phyloP scores from a whole-genome alignment of 345 rosid genomes.

The Sisymbrium altissimum region DNA sequence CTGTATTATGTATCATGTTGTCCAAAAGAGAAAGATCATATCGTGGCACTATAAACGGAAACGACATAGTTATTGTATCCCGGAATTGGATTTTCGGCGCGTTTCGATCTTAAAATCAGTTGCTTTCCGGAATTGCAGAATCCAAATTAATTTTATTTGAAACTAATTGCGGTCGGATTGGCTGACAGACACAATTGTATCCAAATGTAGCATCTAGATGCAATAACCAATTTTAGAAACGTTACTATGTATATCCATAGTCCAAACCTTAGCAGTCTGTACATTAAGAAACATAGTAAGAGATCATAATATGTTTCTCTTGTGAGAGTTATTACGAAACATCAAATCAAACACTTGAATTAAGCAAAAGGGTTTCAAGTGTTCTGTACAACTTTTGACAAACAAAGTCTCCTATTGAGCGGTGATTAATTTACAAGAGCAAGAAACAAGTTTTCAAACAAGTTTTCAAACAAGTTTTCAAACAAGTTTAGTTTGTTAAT shows the following conservation, averaged over 20 bases:
- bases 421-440: slow-evolving; percentile 26
- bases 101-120: not conserved
- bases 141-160: not conserved
- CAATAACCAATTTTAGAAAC: not conserved
- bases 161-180: not conserved
- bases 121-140: not conserved
- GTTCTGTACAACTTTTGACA: slow-evolving; percentile 15
- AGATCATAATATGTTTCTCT: not conserved
- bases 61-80: not conserved
- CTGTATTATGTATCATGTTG: slow-evolving; percentile 2
- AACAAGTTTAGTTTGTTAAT: not conserved
- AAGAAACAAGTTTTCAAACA: not conserved
- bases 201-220: not conserved
- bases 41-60: not conserved
- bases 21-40: not conserved
- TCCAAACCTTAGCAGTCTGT: no score
- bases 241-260: not conserved
- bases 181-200: not conserved
- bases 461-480: not conserved
- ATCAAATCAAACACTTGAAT: slow-evolving; percentile 23
- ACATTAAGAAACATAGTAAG: not conserved
- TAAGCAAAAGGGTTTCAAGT: slow-evolving; percentile 7
- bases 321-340: not conserved
- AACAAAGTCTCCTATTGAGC: slow-evolving; percentile 16
- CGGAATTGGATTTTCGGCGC: no score